These are phyloP conservation scores for Trichomonascaceae sp. DNA, from an alignment of 1,139 yeast species.

Conservation along the genomic window DNA sequence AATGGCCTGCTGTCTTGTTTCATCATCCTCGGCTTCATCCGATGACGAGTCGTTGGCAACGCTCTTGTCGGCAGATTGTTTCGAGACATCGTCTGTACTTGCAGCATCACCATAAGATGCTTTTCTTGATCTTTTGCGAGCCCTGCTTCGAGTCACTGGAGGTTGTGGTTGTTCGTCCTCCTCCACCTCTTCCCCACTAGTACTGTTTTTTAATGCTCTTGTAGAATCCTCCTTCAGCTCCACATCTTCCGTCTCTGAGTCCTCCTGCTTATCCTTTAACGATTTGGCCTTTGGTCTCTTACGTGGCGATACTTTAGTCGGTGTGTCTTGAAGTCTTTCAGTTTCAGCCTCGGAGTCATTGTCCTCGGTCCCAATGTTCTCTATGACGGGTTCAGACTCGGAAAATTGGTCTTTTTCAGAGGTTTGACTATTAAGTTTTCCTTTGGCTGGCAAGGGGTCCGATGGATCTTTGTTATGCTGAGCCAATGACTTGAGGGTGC, in stretches of 20 bases:
- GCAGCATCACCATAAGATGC: not conserved
- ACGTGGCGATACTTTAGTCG: conserved; percentile 6
- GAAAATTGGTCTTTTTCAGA: conserved; percentile 19
- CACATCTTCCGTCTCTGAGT: not conserved
- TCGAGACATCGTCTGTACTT: not conserved
- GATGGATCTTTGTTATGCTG: conserved; percentile 71
- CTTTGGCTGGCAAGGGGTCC: not conserved
- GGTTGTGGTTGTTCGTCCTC: not conserved
- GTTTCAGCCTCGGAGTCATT: conserved; percentile 65
- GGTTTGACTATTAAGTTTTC: conserved; percentile 39
- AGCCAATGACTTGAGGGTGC: conserved; percentile 81
- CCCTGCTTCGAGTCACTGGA: not conserved
- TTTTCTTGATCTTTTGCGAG: not conserved
- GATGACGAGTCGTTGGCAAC: not conserved
- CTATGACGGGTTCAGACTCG: not conserved
- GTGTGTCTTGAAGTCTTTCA: conserved; percentile 65
- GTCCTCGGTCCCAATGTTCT: not conserved
- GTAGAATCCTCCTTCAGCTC: conserved; percentile 1
- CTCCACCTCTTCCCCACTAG: conserved; percentile 9
- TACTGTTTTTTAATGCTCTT: not conserved
- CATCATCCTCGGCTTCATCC: conserved; percentile 8
- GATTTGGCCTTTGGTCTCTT: conserved; percentile 42
- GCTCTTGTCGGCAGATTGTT: not conserved
- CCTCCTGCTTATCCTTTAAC: not conserved
- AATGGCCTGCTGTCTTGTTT: conserved; percentile 54